A percentile compares a stretch with the other conserved stretches of the same genome.
These are phyloP conservation scores for Neurospora sp. DNA, from an alignment of 495 filamentous ascomycete genomes.

Conservation along the genomic window DNA sequence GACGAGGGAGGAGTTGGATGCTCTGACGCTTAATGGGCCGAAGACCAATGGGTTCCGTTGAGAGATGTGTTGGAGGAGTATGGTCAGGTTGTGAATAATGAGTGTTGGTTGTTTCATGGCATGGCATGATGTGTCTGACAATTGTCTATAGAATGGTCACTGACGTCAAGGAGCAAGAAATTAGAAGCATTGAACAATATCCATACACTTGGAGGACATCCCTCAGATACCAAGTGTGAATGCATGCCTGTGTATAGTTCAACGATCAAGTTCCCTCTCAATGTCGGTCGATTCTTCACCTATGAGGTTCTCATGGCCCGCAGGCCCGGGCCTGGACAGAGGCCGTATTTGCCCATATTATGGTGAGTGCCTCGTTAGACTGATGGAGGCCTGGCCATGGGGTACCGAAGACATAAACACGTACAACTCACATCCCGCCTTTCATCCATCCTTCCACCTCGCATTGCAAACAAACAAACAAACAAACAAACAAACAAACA, in stretches of 20 bases:
- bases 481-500: neutral
- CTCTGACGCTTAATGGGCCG: conserved; percentile 30
- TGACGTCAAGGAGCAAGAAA: neutral
- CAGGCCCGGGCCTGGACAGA: too few relatives aligned
- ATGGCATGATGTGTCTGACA: neutral
- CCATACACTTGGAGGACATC: neutral
- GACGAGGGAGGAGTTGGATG: conserved; percentile 68
- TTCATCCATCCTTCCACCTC: neutral
- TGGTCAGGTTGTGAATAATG: neutral
- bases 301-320: neutral
- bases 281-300: neutral
- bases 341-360: too few relatives aligned
- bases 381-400: too few relatives aligned
- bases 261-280: neutral
- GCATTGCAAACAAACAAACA: neutral
- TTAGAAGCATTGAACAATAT: neutral
- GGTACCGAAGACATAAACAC: too few relatives aligned
- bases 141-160: neutral
- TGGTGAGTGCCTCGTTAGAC: too few relatives aligned
- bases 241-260: neutral
- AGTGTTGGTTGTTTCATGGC: neutral
- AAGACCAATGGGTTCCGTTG: conserved; percentile 29
- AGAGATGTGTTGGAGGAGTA: neutral
- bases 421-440: too few relatives aligned
- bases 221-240: neutral